A percentile compares a stretch with the other conserved stretches of the same genome.
Evolutionary conservation across 768 basidiomycete genomes (phyloP).

Genomic region (Mycena rosella): DNA sequence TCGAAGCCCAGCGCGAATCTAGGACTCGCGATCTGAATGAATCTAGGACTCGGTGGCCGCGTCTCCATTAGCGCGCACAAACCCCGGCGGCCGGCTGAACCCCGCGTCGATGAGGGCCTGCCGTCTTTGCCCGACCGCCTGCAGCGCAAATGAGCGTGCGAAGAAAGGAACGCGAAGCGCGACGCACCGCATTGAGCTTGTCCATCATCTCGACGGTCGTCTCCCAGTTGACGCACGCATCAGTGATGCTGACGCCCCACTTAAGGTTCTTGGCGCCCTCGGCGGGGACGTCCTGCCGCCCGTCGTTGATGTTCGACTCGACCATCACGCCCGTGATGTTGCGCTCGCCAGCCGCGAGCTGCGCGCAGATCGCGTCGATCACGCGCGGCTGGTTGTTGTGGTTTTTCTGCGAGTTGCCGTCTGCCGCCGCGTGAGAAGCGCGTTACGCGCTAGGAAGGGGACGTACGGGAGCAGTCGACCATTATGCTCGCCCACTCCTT

Average conservation of each 20-base stretch:
- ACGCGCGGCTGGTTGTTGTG: conserved; percentile 93
- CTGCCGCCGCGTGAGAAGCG: conserved; percentile 50
- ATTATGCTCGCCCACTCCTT: conserved; percentile 78
- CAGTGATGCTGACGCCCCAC: conserved; percentile 89
- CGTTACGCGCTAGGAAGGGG: conserved; percentile 10
- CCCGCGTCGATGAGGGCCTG: conserved; percentile 55
- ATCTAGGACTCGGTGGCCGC: background rate
- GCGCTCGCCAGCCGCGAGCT: conserved; percentile 77
- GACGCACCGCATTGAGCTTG: conserved; percentile 70
- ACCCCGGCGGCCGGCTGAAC: conserved; percentile 47
- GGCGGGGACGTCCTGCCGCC: conserved; percentile 89
- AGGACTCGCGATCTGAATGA: too few relatives aligned
- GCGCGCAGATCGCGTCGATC: conserved; percentile 75
- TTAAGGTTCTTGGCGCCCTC: conserved; percentile 77
- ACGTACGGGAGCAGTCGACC: conserved; percentile 88
- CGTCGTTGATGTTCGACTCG: conserved; percentile 93
- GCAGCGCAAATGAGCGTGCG: conserved; percentile 19
- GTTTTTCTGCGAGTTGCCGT: conserved; percentile 97
- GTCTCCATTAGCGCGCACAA: conserved; percentile 8
- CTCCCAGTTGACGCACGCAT: conserved; percentile 92
- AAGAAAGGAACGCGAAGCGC: too few relatives aligned
- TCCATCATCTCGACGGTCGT: conserved; percentile 82
- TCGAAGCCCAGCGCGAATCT: too few relatives aligned
- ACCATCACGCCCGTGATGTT: conserved; percentile 97
- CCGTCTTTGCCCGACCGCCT: conserved; percentile 64